These are phyloP conservation scores for Gloeophyllum trabeum DNA, from an alignment of 768 basidiomycete genomes.

Conservation along the genomic window DNA sequence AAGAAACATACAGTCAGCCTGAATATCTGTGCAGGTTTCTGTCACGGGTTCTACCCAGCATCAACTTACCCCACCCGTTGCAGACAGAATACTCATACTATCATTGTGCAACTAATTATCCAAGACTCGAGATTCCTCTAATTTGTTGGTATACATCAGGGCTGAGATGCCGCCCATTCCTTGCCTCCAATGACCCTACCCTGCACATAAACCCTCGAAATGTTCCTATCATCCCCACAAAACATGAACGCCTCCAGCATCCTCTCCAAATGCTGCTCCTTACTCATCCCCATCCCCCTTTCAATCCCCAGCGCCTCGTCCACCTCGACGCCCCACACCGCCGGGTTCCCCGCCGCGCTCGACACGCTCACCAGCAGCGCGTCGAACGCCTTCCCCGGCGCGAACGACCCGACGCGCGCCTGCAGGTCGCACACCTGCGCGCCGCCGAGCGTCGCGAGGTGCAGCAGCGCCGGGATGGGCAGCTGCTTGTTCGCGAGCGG, in stretches of 20 bases:
- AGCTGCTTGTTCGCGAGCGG: constrained; percentile 52
- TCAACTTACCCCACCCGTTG: no score
- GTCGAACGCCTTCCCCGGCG: constrained; percentile 80
- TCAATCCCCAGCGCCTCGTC: constrained; percentile 15
- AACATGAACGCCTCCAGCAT: constrained; percentile 81
- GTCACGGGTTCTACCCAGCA: no score
- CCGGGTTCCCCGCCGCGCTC: constrained; percentile 40
- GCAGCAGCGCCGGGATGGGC: constrained; percentile 63
- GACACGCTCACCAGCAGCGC: constrained; percentile 64
- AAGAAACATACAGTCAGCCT: no score
- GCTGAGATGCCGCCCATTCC: constrained; percentile 17
- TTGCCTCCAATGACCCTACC: constrained; percentile 70
- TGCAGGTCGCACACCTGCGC: constrained; percentile 72
- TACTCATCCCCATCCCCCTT: constrained; percentile 14
- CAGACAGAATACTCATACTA: no score
- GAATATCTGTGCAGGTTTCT: no score
- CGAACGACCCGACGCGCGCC: constrained; percentile 64
- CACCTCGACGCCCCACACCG: constrained; percentile 38
- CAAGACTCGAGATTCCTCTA: no score
- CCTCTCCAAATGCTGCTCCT: constrained; percentile 31
- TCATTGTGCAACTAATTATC: no score
- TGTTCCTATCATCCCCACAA: constrained; percentile 79
- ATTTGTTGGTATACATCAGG: no score
- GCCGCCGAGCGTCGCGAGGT: constrained; percentile 89
- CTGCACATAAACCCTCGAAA: constrained; percentile 74